These are phyloP conservation scores for Trichopus zeylanicus DNA, from an alignment of 116 monocot genomes.

Conservation along the genomic window DNA sequence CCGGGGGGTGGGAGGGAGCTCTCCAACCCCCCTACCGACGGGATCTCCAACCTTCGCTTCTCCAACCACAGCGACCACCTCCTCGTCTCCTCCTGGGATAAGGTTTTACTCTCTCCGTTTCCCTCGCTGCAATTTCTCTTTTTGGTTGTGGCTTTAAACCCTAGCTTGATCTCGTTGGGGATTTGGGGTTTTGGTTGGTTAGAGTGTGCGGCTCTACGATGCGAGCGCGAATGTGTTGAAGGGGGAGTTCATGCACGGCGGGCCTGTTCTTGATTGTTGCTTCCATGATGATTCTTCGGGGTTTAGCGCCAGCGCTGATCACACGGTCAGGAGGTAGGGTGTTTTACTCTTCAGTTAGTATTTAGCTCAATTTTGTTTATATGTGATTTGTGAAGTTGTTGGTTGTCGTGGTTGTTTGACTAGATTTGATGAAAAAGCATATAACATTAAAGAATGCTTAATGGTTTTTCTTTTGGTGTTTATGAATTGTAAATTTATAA, in stretches of 20 bases:
- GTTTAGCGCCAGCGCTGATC: constrained; percentile 76
- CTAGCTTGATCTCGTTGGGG: constrained; percentile 3
- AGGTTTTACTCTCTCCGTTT: constrained; percentile 20
- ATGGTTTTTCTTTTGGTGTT: no score
- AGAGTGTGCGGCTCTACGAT: constrained; percentile 92
- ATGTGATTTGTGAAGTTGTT: background rate
- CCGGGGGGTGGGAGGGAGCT: constrained; percentile 59
- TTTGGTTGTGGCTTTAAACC: constrained; percentile 3
- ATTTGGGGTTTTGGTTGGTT: background rate
- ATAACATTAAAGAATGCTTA: no score
- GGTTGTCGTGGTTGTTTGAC: background rate
- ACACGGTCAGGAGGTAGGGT: constrained; percentile 71
- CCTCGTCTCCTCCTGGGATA: constrained; percentile 98
- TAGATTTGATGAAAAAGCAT: background rate
- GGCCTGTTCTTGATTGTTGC: constrained; percentile 91
- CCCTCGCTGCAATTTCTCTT: background rate
- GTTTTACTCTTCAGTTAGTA: background rate
- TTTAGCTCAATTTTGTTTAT: background rate
- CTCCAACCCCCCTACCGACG: constrained; percentile 71
- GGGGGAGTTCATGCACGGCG: constrained; percentile 85
- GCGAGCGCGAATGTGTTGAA: constrained; percentile 63
- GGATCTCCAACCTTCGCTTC: constrained; percentile 94
- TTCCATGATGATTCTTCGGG: constrained; percentile 96
- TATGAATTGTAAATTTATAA: no score
- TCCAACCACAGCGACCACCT: constrained; percentile 97